phyloP scores from a whole-genome alignment of 192 early-diverging fungal species.

The Coemansia aciculifera region DNA sequence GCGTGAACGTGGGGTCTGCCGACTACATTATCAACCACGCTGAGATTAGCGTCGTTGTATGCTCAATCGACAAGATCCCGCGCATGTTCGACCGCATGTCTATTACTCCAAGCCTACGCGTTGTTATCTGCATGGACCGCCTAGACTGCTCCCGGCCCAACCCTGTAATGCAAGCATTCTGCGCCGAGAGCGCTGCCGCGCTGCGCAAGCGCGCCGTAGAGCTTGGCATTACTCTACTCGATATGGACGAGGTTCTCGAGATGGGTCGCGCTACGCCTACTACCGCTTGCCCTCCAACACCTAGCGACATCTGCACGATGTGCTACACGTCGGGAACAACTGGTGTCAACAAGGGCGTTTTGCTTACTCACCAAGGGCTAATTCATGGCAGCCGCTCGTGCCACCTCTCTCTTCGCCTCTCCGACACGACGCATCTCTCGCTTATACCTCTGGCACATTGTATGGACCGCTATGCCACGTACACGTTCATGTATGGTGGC shows the following conservation, averaged over 20 bases:
- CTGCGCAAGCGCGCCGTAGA: slow-evolving; percentile 61
- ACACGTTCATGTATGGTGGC: slow-evolving; percentile 53
- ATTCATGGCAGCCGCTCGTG: slow-evolving; percentile 5
- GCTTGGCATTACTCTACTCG: slow-evolving; percentile 59
- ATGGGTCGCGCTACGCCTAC: slow-evolving; percentile 58
- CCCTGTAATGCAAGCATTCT: slow-evolving; percentile 24
- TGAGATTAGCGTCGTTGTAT: slow-evolving; percentile 63
- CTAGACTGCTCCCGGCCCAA: slow-evolving; percentile 52
- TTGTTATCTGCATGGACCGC: slow-evolving; percentile 71
- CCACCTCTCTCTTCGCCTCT: not conserved
- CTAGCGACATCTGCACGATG: slow-evolving; percentile 63
- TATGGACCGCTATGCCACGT: slow-evolving; percentile 64
- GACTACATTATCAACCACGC: slow-evolving; percentile 78
- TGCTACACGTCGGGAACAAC: slow-evolving; percentile 81
- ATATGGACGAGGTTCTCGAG: slow-evolving; percentile 59
- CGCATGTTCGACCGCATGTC: slow-evolving; percentile 59
- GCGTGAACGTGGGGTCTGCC: slow-evolving; percentile 67
- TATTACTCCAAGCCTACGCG: slow-evolving; percentile 66
- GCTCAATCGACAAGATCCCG: slow-evolving; percentile 68
- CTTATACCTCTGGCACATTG: slow-evolving; percentile 80
- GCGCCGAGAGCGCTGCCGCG: not conserved
- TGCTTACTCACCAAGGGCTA: slow-evolving; percentile 63
- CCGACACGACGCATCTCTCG: slow-evolving; percentile 43
- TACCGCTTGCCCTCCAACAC: slow-evolving; percentile 54
- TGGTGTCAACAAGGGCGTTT: slow-evolving; percentile 65